Percentiles rank a stretch among this genome's conserved stretches.
These are phyloP conservation scores for Cucumis variabilis DNA, from an alignment of 331 rosid species.

Conservation along the genomic window DNA sequence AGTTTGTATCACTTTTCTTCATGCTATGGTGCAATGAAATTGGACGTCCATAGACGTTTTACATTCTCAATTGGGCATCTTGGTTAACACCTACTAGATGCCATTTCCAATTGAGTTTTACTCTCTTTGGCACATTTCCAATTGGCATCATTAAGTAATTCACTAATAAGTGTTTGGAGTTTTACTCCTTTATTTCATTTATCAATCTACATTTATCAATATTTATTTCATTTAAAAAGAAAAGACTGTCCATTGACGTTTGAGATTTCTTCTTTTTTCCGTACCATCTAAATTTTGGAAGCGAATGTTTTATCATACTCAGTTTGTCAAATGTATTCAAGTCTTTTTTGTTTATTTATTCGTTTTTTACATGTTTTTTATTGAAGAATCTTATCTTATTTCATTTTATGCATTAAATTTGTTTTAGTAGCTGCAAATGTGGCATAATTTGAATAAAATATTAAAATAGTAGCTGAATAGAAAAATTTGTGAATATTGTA, in stretches of 20 bases:
- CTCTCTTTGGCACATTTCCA: no score
- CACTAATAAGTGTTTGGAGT: no score
- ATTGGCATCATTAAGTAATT: no score
- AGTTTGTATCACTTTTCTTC: slow-evolving; percentile 27
- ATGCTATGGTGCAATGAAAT: slow-evolving; percentile 20
- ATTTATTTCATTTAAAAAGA: no score
- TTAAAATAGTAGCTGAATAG: neutral
- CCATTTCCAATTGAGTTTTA: no score
- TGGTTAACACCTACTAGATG: no score
- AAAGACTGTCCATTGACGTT: neutral
- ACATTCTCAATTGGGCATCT: no score
- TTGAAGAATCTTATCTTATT: neutral
- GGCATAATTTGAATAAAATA: neutral
- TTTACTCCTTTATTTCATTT: no score
- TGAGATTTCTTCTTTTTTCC: neutral
- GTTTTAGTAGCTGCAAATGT: neutral
- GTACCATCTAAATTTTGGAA: slow-evolving; percentile 20
- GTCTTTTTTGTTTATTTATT: neutral
- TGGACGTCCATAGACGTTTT: neutral
- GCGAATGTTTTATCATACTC: slow-evolving; percentile 6
- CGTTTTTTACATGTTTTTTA: neutral
- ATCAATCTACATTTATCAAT: neutral
- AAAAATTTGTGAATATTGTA: neutral
- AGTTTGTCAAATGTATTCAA: neutral
- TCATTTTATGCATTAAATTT: slow-evolving; percentile 17